These are phyloP conservation scores for Exophiala spinifera DNA, from an alignment of 2,329 filamentous ascomycete species.

Conservation along the genomic window DNA sequence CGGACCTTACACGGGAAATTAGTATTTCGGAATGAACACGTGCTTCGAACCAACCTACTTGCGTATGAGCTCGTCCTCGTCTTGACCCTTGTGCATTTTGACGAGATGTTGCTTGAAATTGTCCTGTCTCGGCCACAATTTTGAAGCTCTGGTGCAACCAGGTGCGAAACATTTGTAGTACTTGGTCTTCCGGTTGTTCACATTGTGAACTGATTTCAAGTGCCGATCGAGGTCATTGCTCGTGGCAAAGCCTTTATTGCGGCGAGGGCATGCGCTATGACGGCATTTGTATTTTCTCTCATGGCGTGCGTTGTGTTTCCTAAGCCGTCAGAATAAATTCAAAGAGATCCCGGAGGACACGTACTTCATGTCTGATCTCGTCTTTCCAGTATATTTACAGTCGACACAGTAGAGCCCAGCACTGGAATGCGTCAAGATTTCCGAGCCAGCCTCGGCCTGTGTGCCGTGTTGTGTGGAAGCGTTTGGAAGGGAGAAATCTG, in stretches of 20 bases:
- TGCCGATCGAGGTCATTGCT: constrained; percentile 80
- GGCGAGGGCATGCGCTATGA: constrained; percentile 54
- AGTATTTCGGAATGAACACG: constrained; percentile 1
- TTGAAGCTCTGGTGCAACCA: constrained; percentile 58
- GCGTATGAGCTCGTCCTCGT: constrained; percentile 45
- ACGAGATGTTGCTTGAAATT: constrained; percentile 81
- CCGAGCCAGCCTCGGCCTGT: background rate
- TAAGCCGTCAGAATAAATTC: constrained; percentile 37
- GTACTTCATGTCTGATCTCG: constrained; percentile 42
- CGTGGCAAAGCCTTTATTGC: constrained; percentile 68
- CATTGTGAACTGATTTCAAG: constrained; percentile 65
- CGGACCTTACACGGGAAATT: constrained; percentile 31
- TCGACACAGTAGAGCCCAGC: constrained; percentile 12
- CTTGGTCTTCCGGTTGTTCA: constrained; percentile 41
- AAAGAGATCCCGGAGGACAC: constrained; percentile 3
- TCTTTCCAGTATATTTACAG: constrained; percentile 31
- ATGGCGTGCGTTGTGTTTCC: constrained; percentile 73
- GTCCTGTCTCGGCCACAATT: constrained; percentile 76
- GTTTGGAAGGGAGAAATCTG: background rate
- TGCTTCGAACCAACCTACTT: constrained; percentile 40
- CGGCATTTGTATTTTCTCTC: constrained; percentile 64
- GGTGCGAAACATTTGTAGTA: constrained; percentile 59
- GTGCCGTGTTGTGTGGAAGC: background rate
- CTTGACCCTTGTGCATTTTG: constrained; percentile 59
- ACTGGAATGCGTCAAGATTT: background rate